phyloP scores from a whole-genome alignment of 2,329 filamentous ascomycete species.

The Pseudopyricularia javanii region DNA sequence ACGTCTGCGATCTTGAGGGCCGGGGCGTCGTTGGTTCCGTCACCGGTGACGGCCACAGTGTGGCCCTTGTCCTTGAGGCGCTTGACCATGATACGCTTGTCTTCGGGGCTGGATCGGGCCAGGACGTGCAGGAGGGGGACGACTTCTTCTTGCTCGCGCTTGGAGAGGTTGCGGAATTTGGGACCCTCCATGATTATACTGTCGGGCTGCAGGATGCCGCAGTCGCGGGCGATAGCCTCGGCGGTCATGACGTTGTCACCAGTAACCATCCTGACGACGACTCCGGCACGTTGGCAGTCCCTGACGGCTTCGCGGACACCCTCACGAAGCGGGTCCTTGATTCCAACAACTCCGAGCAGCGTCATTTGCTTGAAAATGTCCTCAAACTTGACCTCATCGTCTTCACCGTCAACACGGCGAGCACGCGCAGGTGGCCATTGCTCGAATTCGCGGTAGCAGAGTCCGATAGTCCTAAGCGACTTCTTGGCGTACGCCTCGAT shows the following conservation, averaged over 20 bases:
- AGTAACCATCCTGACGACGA: conserved; percentile 75
- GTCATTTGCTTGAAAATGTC: conserved; percentile 54
- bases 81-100: conserved; percentile 63
- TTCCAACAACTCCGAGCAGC: conserved; percentile 61
- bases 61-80: conserved; percentile 61
- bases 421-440: conserved; percentile 66
- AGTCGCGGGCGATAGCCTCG: conserved; percentile 66
- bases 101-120: conserved; percentile 63
- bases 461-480: conserved; percentile 73
- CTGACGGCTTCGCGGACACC: conserved; percentile 64
- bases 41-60: conserved; percentile 71
- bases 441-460: conserved; percentile 74
- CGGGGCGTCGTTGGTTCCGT: conserved; percentile 74
- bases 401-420: conserved; percentile 25
- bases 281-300: conserved; percentile 63
- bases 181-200: conserved; percentile 66
- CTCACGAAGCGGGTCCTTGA: conserved; percentile 66
- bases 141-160: conserved; percentile 52
- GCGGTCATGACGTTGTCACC: conserved; percentile 73
- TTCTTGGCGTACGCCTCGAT: conserved; percentile 69
- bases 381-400: conserved; percentile 44
- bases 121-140: conserved; percentile 61
- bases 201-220: conserved; percentile 53
- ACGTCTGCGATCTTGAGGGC: conserved; percentile 72
- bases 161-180: conserved; percentile 63